Conservation (phyloP, 345 rosid genomes). For the Arabis alpina region DNA sequence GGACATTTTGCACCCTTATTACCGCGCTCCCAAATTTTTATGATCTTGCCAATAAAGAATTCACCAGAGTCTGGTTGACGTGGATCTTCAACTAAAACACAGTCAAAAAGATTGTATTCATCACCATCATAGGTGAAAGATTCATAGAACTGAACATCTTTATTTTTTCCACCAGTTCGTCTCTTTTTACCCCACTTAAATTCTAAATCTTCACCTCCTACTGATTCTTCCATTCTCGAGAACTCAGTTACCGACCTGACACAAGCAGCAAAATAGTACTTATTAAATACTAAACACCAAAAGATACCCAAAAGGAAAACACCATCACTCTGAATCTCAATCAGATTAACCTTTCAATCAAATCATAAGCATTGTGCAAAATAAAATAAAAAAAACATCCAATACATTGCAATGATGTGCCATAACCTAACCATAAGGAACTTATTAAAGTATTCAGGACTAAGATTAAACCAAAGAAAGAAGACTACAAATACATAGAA, state of each 20-base stretch:
- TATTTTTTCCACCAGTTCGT: slow-evolving; percentile 64
- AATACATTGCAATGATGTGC: background rate
- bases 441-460: background rate
- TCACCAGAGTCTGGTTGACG: slow-evolving; percentile 59
- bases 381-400: background rate
- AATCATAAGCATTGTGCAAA: background rate
- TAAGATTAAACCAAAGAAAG: background rate
- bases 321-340: slow-evolving; percentile 8
- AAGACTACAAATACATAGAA: background rate
- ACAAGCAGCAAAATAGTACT: background rate
- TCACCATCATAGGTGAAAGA: slow-evolving; percentile 73
- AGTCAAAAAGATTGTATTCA: slow-evolving; percentile 70
- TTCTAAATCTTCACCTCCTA: slow-evolving; percentile 47
- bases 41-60: slow-evolving; percentile 73
- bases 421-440: background rate
- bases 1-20: slow-evolving; percentile 43
- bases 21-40: slow-evolving; percentile 71
- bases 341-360: background rate
- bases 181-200: slow-evolving; percentile 79
- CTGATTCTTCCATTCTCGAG: slow-evolving; percentile 58
- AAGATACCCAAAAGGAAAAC: slow-evolving; percentile 4
- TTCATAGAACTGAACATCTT: slow-evolving; percentile 67
- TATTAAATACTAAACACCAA: slow-evolving; percentile 1
- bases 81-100: slow-evolving; percentile 55
- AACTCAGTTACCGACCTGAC: slow-evolving; percentile 15